These are phyloP conservation scores for Ensete glaucum DNA, from an alignment of 176 grass and related monocot species.

Conservation along the genomic window DNA sequence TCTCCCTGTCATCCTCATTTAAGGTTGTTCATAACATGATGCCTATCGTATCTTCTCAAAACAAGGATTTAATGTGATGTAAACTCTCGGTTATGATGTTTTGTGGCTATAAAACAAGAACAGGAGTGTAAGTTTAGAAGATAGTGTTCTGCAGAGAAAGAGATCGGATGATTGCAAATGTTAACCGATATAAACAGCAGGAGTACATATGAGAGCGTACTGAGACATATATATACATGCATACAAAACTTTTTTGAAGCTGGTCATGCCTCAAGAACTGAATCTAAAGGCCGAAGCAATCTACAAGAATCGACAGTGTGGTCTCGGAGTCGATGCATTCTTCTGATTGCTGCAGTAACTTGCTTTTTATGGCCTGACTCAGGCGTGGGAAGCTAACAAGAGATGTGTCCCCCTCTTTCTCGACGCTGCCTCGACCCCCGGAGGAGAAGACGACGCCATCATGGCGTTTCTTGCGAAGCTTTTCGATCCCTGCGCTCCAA, in stretches of 20 bases:
- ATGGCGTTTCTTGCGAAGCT: conserved; percentile 22
- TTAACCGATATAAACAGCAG: too few species aligned
- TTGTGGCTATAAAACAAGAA: too few species aligned
- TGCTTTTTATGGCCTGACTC: conserved; percentile 5
- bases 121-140: too few species aligned
- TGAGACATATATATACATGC: neutral
- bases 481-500: conserved; percentile 45
- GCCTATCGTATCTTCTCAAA: too few species aligned
- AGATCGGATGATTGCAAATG: too few species aligned
- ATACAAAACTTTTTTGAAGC: neutral
- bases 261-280: too few species aligned
- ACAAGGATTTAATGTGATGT: too few species aligned
- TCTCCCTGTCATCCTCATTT: too few species aligned
- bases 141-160: too few species aligned
- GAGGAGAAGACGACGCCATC: conserved; percentile 19
- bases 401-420: conserved; percentile 6
- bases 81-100: too few species aligned
- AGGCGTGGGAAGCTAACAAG: neutral
- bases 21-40: too few species aligned
- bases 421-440: neutral
- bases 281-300: conserved; percentile 55
- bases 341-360: neutral
- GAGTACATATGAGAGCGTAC: too few species aligned
- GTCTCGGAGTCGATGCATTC: conserved; percentile 23
- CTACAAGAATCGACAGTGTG: conserved; percentile 40